phyloP scores from a whole-genome alignment of 2,329 filamentous ascomycete genomes.

The Metarhizium robertsii region DNA sequence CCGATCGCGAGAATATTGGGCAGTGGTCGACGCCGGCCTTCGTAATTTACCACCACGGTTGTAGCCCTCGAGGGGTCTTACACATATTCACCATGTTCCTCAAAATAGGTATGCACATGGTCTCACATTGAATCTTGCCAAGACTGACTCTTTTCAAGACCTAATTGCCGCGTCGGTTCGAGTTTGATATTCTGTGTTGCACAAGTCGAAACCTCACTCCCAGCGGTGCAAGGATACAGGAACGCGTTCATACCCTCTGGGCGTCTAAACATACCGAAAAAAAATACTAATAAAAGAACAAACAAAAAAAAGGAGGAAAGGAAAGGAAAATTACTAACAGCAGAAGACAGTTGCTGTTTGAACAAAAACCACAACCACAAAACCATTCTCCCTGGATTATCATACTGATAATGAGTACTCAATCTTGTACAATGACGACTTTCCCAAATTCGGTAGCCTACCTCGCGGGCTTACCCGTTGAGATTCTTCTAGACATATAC shows the following conservation, averaged over 20 bases:
- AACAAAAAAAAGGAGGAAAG: not conserved
- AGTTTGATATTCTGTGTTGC: not conserved
- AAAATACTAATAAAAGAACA: not conserved
- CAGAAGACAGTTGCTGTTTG: not conserved
- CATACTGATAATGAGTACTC: not conserved
- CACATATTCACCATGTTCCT: not conserved
- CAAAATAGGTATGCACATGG: not conserved
- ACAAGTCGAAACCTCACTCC: not conserved
- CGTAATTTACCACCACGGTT: not conserved
- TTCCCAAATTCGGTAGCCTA: conserved; percentile 7
- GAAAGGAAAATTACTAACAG: not conserved
- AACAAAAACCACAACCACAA: not conserved
- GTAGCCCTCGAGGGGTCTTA: not conserved
- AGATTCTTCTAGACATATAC: conserved; percentile 40
- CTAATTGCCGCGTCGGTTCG: not conserved
- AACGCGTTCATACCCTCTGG: not conserved
- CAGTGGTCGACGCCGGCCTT: not conserved
- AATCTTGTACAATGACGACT: conserved; percentile 11
- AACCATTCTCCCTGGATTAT: not conserved
- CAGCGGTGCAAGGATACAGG: conserved; percentile 22
- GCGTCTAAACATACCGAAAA: not conserved
- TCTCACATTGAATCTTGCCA: not conserved
- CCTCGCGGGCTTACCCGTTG: conserved; percentile 29
- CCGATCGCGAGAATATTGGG: not conserved
- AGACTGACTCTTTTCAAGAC: not conserved